Evolutionary conservation across 306 rosid species (phyloP), one percentile per base, ranked within the genome.

Genomic region (Cicer yamashitae): DNA sequence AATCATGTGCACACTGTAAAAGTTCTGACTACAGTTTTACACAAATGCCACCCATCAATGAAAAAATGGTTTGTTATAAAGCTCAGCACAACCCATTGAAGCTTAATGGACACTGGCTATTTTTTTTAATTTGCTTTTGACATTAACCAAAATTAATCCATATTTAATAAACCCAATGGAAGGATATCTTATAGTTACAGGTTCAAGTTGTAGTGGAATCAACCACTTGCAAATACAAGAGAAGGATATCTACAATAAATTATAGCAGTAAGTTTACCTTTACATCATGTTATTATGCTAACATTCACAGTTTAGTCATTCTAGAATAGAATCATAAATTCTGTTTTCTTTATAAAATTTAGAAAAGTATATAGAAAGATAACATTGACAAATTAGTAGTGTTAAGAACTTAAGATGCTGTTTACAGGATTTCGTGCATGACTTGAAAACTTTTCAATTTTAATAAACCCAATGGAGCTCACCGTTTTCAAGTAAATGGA

Each of bases 401-500:
- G 11, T 37, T 37, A 63, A 7, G 8, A 73, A 59, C 39, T 8
- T 30, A 22, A 58, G 6, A 62, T 38, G 6, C 20, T 6, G 25
- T 60, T 47, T 41, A 70, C 22, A 70, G 59, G 66, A 34, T 34
- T 37, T 43, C 43, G 12, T 70, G 39, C 53, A 52, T 8, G 20
- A 51, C 10, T 8, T 12, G 34, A 60, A 84, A n/a, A 57, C 43
- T n/a, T 10, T 57, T 5, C 50, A 82, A 77, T 56, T n/a, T n/a
- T n/a, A n/a, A n/a, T n/a, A n/a, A n/a, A n/a, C n/a, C n/a, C n/a
- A n/a, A n/a, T n/a, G n/a, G 51, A 81, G 58, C 91, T 86, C 76
- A 94, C 99, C 99, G 22, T 20, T 20, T 20, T 20, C 1, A 20
- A 1, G 1, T 20, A 20, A 20, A 20, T 20, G 1, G 22, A 20